Base-by-base conservation (phyloP, 1,284 basidiomycete species). In the Melampsora abietis-canadensis region DNA sequence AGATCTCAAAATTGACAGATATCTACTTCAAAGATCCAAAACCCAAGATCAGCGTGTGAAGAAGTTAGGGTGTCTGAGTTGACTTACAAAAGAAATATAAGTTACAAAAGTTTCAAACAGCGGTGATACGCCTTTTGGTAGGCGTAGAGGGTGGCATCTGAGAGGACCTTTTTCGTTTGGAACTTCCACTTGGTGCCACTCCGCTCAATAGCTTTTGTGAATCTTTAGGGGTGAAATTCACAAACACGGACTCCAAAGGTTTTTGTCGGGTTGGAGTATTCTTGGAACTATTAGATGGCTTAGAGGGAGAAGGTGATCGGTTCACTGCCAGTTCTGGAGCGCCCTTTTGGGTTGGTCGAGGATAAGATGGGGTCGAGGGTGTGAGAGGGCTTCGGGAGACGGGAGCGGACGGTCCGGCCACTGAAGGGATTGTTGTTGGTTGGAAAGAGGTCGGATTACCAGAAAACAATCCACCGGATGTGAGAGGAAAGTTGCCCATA, bases 181-280 rank as follows among this genome's bases (percentile, higher is more conserved):
- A 76, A 30, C 75, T 77, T 14, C 80, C 80, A 51, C 78, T 78
- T 34, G 80, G 80, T 14, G 80, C 80, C 3, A 80, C 80, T 0
- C 80, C 80, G 6, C 60, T 68, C 40, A 81, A 64, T 2, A 81
- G 60, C 37, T 76, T 77, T 51, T 70, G 76, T 0, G 78, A 68
- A 66, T 80, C 80, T 63, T 75, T 76, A 7, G 78, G 44, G 10
- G 79, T 79, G 34, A 80, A 80, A 51, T 80, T 80, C 75, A 80
- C 77, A 67, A 80, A 80, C 70, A 65, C 54, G 2, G 74, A 57
- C 51, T 21, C 21, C 21, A 27, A 27, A 57, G 51, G 21, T 57
- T 57, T 57, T 7, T 0, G 8, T 10, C 27, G 51, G 2, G 51
- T 57, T 57, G 51, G 17, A 21, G n/a, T 21, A 27, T 21, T 14